Base-by-base conservation (phyloP, 2,329 filamentous ascomycete species). In the Nannizziopsis barbatae region DNA sequence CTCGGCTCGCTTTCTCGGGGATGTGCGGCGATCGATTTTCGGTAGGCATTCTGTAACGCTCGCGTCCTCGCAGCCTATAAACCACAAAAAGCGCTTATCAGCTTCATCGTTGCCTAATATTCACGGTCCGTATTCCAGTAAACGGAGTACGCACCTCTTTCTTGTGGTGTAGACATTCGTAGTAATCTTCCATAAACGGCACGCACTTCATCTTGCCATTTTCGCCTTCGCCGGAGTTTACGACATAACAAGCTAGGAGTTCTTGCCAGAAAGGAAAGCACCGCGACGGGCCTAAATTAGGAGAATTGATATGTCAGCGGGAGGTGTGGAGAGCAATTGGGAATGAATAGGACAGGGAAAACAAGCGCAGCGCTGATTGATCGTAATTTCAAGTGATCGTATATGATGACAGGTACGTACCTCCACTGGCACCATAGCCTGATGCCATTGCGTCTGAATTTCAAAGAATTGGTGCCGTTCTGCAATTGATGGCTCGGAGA, bases 221-320 rank as follows among this genome's bases (percentile, higher is more conserved):
- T 62, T 89, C 84, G 49, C 90, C 84, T 56, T 83, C 74, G 56
- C 76, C 78, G 49, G 87, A 87, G 74, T 96, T 96, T 65, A 95
- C 82, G 53, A 95, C 88, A 69, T 98, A 98, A 80, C 92, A 98
- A 62, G 88, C 88, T 66, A 98, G 84, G 57, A 96, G 81, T 72
- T 98, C 92, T 73, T 98, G 92, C 92, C 92, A 98, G 80, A 95
- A 98, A 65, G 89, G 86, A 75, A 95, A 96, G 81, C 92, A 98
- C 70, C 90, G 86, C 60, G 75, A 77, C 57, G 77, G 77, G 62
- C 80, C 80, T 83, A 61, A 33, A 48, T 49, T 45, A 43, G 52
- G 40, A 49, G 45, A 52, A 52, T 50, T 40, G 22, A 27, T 7
- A 18, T 39, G 52, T 48, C 39, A 51, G 41, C 22, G n/a, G 17